Evolutionary conservation across 2,329 filamentous ascomycete species (phyloP), one percentile per base, ranked within the genome.

Genomic region (Neopestalotiopsis sp.): DNA sequence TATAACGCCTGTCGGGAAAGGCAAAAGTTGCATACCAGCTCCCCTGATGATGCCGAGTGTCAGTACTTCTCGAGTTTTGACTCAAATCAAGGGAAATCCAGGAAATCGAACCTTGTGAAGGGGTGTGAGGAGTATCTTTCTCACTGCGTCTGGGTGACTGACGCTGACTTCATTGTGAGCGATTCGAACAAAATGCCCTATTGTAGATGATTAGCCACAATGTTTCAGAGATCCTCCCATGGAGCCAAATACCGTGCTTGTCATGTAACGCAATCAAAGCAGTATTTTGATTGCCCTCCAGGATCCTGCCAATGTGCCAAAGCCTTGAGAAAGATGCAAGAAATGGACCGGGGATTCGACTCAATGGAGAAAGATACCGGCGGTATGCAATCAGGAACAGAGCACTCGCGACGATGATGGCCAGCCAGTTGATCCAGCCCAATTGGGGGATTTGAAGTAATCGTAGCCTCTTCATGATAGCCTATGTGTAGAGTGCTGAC

Each of bases 131-230:
- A 84, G 75, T 4, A 84, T 74, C 65, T 77, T 73, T n/a, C 75
- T 76, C 24, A 83, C 74, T 14, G 78, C 82, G 69, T 83, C 78
- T 2, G 81, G 79, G 70, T 85, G 79, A 65, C 77, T 78, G 42
- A 84, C 76, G 68, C 80, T 83, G 69, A 85, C 77, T 76, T 84
- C 82, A 65, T 84, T 81, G 24, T 79, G 76, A 7, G 76, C 75
- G 38, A 84, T 82, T 13, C 83, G 81, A 38, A 85, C 79, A 70
- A 84, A 84, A 30, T 78, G 71, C 3, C 78, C 77, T 81, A 13
- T n/a, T 1, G 0, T 4, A 34, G 14, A 28, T 28, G 13, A 3
- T 32, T 3, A 38, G 20, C 12, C 9, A 2, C 9, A 4, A 2
- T 5, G 1, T 5, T 4, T 12, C 1, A 17, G 3, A 2, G 14